Conservation (phyloP, 2,329 filamentous ascomycete species). For the Venturia aucupariae region DNA sequence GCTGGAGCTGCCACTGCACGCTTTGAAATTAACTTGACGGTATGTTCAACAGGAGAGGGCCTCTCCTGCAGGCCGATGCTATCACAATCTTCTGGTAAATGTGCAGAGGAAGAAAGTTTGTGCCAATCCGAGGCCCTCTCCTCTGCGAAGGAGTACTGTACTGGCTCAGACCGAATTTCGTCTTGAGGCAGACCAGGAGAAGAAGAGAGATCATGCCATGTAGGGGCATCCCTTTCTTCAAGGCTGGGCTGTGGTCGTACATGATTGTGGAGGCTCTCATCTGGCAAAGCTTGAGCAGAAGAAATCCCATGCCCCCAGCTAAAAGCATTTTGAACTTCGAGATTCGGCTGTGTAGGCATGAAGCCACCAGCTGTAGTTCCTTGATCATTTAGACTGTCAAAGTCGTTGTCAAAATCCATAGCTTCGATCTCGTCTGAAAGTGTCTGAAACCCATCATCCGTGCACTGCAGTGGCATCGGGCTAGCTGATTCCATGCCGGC, state of each 20-base stretch:
- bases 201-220: not conserved
- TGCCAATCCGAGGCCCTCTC: not conserved
- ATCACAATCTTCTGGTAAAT: not conserved
- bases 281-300: not conserved
- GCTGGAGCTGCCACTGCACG: not conserved
- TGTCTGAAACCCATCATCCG: not conserved
- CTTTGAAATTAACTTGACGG: not conserved
- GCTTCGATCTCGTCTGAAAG: conserved; percentile 1
- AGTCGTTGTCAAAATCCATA: not conserved
- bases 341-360: not conserved
- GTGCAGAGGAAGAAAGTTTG: not conserved
- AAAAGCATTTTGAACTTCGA: not conserved
- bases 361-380: not conserved
- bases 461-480: not conserved
- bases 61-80: not conserved
- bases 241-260: not conserved
- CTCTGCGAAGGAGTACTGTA: not conserved
- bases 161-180: not conserved
- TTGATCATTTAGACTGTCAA: not conserved
- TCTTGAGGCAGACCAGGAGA: not conserved
- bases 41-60: not conserved
- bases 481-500: no score
- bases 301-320: not conserved
- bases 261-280: not conserved
- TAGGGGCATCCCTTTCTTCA: not conserved